Base-by-base conservation (phyloP, 2,329 filamentous ascomycete species). In the Scedosporium apiospermum region DNA sequence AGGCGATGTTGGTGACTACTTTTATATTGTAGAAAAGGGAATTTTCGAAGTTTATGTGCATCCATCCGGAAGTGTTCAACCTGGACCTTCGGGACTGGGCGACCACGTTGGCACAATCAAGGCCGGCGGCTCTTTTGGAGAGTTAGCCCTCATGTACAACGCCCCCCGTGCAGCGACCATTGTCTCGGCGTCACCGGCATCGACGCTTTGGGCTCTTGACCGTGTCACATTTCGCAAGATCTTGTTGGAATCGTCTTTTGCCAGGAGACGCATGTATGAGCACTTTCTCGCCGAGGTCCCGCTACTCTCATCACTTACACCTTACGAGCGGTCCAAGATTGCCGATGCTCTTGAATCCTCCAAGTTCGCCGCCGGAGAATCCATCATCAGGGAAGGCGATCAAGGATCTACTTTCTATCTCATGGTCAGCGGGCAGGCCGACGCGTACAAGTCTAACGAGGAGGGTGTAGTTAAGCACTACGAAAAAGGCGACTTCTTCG, bases 61-160 rank as follows among this genome's bases (percentile, higher is more conserved):
- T 73, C 74, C 82, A 12, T 82, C 82, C 9, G 93, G 95, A 64
- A 79, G 85, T 49, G 81, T 96, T 62, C 90, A 96, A 71, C 81
- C 91, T 6, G 93, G 93, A 0, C 80, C 84, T 0, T 87, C 93
- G 57, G 95, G 93, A 10, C 82, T 97, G 77, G 95, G 95, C 59
- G 81, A 82, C 65, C 90, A 91, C 69, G 93, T 98, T 30, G 87
- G 86, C 68, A 87, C 82, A 44, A 96, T 96, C 63, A 88, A 90
- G 55, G 85, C 92, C 3, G 95, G 95, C 59, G 93, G 93, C 65
- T 96, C 92, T 3, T 99, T 99, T 75, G 95, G 95, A 69, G 95
- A 99, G 78, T 82, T 99, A 63, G 95, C 95, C 12, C 82, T 99
- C 70, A 98, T 99, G 95, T 98, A 99, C 79, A 97, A 98, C 71